These are phyloP conservation scores for Pleurotus eryngii DNA, from an alignment of 768 basidiomycete species.

Conservation along the genomic window DNA sequence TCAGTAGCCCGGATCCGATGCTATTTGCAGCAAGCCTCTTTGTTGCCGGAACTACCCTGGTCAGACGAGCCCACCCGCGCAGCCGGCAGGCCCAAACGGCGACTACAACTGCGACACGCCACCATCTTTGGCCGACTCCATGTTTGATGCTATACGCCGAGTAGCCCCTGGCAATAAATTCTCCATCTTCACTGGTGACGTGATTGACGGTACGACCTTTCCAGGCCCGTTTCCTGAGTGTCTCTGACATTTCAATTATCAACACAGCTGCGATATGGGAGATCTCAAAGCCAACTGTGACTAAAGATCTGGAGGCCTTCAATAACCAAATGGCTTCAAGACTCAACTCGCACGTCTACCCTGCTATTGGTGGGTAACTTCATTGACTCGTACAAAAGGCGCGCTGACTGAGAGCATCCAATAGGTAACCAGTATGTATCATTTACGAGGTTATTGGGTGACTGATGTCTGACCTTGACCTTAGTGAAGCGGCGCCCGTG, in stretches of 20 bases:
- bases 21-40: conserved; percentile 58
- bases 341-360: conserved; percentile 41
- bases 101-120: conserved; percentile 53
- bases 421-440: conserved; percentile 48
- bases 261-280: conserved; percentile 47
- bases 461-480: neutral
- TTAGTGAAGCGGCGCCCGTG: conserved; percentile 55
- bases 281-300: conserved; percentile 41
- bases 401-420: neutral
- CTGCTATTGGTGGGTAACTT: conserved; percentile 41
- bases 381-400: neutral
- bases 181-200: conserved; percentile 64
- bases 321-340: conserved; percentile 41
- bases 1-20: conserved; percentile 46
- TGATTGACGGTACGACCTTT: conserved; percentile 47
- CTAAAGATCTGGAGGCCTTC: conserved; percentile 41
- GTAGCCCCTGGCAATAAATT: conserved; percentile 36
- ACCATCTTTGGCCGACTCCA: conserved; percentile 41
- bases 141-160: conserved; percentile 37
- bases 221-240: conserved; percentile 4
- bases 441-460: neutral
- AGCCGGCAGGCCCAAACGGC: conserved; percentile 48
- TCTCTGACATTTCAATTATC: neutral
- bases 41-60: conserved; percentile 55
- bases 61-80: conserved; percentile 28